Evolutionary conservation across 768 basidiomycete species (phyloP).

Genomic region (Auricularia cornea): DNA sequence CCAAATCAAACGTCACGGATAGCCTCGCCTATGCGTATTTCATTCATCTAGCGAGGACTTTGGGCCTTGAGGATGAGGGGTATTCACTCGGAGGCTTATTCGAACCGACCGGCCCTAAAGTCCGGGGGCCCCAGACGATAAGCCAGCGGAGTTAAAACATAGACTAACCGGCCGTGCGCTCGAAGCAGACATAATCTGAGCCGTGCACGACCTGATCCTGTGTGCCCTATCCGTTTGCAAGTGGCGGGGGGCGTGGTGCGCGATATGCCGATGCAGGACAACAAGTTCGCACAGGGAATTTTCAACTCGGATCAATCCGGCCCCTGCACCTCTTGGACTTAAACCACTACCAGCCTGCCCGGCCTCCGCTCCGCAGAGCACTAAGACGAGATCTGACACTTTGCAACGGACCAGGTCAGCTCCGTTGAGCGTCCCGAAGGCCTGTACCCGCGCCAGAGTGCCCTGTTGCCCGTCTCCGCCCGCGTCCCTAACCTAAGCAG

Average conservation of each 20-base stretch:
- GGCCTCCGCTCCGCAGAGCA: neutral
- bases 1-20: no score
- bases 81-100: no score
- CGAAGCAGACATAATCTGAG: slow-evolving; percentile 88
- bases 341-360: neutral
- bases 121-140: no score
- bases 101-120: no score
- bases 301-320: neutral
- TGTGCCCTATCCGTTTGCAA: neutral
- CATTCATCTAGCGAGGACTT: no score
- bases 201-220: neutral
- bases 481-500: neutral
- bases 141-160: no score
- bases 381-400: neutral
- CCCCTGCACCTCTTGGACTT: neutral
- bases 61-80: no score
- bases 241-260: neutral
- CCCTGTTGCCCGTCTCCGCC: neutral
- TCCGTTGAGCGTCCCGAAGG: neutral
- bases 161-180: slow-evolving; percentile 75
- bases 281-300: neutral
- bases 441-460: neutral
- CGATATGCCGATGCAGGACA: neutral
- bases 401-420: neutral
- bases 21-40: no score